Base-by-base conservation (phyloP, 371 early-diverging fungal species). In the Syncephalastrum racemosum region DNA sequence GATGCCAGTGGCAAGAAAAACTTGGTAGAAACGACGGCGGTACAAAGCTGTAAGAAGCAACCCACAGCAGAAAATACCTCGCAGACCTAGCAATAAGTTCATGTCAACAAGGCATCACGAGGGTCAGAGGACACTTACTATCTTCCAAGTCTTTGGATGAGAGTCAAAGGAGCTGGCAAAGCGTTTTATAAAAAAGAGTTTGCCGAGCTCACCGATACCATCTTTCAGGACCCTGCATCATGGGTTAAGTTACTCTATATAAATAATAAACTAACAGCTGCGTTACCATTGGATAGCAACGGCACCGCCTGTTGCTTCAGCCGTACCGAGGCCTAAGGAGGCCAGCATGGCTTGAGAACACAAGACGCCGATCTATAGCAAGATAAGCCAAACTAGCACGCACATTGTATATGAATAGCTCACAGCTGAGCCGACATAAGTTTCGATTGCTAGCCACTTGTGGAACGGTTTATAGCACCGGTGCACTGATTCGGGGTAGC, bases 71-170 rank as follows among this genome's bases (percentile, higher is more conserved):
- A 77, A 20, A 79, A 70, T 8, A 73, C 46, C 44, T 82, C 82
- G 45, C 79, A 75, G 14, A 81, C 74, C 80, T 79, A 51, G n/a
- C n/a, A 8, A 46, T 39, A 41, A 39, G 31, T 24, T 50, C 18
- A 5, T 31, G 12, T 31, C 36, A 31, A 12, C 36, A 23, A 23
- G 73, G 8, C 56, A 53, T 5, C 68, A 52, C n/a, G 66, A 58
- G 42, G 6, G 18, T 8, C 36, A 8, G 6, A 8, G 10, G 6
- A 60, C 62, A 22, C 81, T 77, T 63, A 85, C 77, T 47, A 86
- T 66, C 61, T 87, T 89, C 88, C 88, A 87, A 13, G 85, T 85
- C 58, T 87, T 89, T 15, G 88, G 88, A 56, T 85, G 86, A 14
- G 88, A 86, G 55, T 89, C 89, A 68, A 89, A 87, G 0, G 80